A percentile compares a stretch with the other conserved stretches of the same genome.
phyloP scores from a whole-genome alignment of 257 asterid species.

The Fraxinus excelsior region DNA sequence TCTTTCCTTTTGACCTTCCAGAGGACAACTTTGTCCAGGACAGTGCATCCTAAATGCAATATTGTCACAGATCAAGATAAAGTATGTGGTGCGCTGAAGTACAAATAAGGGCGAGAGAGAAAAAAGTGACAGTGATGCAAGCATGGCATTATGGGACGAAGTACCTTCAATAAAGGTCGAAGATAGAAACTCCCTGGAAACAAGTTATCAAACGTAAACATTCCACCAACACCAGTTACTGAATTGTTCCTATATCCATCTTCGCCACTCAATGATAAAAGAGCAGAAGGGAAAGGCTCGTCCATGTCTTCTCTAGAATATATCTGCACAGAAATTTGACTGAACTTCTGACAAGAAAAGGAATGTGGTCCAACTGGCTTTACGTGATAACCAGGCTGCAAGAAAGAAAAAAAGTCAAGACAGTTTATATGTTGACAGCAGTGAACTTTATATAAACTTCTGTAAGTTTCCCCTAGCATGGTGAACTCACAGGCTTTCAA shows the following conservation, averaged over 20 bases:
- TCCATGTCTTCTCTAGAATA: conserved; percentile 63
- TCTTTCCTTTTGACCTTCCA: conserved; percentile 15
- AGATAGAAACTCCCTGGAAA: conserved; percentile 97
- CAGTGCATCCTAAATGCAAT: conserved; percentile 7
- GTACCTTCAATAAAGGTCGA: conserved; percentile 94
- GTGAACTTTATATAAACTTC: conserved; percentile 3
- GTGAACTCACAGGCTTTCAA: conserved; percentile 3
- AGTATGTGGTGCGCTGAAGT: conserved; percentile 13
- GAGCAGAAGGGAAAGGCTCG: conserved; percentile 83
- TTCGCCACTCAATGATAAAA: conserved; percentile 92
- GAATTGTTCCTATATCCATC: conserved; percentile 98
- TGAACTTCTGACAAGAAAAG: conserved; percentile 89
- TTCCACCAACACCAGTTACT: conserved; percentile 80
- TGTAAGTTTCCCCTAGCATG: neutral
- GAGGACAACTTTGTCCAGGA: neutral
- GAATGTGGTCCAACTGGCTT: conserved; percentile 68
- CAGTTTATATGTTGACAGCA: conserved; percentile 19
- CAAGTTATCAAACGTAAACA: conserved; percentile 65
- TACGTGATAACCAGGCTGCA: conserved; percentile 91
- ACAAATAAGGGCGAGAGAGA: conserved; percentile 8
- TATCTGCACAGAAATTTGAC: conserved; percentile 72
- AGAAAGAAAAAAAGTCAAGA: conserved; percentile 30
- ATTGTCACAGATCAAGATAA: conserved; percentile 7
- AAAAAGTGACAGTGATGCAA: conserved; percentile 17
- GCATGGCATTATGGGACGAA: conserved; percentile 7